Conservation (phyloP, 495 filamentous ascomycete species). For the Aspergillus cavernicola region DNA sequence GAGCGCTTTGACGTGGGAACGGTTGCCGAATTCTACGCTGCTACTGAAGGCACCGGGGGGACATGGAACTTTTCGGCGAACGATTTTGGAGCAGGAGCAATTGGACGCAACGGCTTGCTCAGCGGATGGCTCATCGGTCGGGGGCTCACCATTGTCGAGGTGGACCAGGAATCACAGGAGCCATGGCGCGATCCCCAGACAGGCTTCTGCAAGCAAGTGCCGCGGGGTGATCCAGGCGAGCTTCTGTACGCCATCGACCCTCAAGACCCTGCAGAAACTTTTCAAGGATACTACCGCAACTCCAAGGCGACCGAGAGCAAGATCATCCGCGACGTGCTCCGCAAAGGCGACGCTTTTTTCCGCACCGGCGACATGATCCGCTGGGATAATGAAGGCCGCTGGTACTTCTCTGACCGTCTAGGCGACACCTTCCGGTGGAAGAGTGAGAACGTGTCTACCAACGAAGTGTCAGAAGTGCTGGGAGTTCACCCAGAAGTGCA, state of each 20-base stretch:
- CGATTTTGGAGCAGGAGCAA: constrained; percentile 70
- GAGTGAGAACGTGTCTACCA: constrained; percentile 89
- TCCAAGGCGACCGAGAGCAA: constrained; percentile 68
- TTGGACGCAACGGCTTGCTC: constrained; percentile 72
- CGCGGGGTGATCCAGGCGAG: constrained; percentile 70
- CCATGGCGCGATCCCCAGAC: constrained; percentile 70
- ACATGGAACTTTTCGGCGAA: constrained; percentile 76
- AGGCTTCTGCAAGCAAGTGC: constrained; percentile 62
- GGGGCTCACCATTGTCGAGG: constrained; percentile 56
- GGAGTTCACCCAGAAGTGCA: constrained; percentile 61
- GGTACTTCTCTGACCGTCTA: constrained; percentile 85
- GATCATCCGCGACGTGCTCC: constrained; percentile 72
- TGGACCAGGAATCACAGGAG: constrained; percentile 68
- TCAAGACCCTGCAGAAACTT: constrained; percentile 56
- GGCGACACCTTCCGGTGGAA: constrained; percentile 98
- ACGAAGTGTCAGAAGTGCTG: constrained; percentile 65
- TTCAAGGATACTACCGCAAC: constrained; percentile 89
- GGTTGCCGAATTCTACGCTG: constrained; percentile 85
- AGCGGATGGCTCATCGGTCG: constrained; percentile 50
- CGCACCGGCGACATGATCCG: constrained; percentile 80
- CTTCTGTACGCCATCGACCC: constrained; percentile 71
- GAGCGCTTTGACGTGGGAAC: constrained; percentile 78
- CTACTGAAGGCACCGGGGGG: constrained; percentile 74
- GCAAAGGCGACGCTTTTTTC: constrained; percentile 82
- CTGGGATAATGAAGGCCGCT: constrained; percentile 65